Evolutionary conservation across 345 rosid genomes (phyloP), one percentile per base, ranked within the genome.

Genomic region (Streptanthus diversifolius): DNA sequence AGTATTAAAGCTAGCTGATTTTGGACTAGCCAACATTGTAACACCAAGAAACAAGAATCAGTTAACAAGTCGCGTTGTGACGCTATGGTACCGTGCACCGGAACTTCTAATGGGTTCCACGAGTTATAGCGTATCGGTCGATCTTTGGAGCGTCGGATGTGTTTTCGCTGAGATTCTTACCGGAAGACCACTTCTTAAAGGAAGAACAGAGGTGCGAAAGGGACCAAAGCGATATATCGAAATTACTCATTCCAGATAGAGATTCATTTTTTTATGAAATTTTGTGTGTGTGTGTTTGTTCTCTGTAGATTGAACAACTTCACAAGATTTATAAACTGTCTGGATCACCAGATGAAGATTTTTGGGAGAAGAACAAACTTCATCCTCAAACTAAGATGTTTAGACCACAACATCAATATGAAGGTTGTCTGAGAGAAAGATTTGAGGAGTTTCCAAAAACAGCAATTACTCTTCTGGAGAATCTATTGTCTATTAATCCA

Each of bases 11-110:
- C 62, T 90, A 35, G 96, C 82, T 45, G 96, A 90, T 80, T 90
- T 90, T 27, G 93, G 96, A 63, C 78, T 90, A 64, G 96, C 93
- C 66, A 90, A 86, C 59, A 58, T 82, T 39, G 83, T 86, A 45
- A 80, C 77, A 53, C 66, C 83, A 35, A 85, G 76, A 82, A 86
- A 84, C 82, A 79, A 55, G 76, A 74, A 86, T 30, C 87, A 84
- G 35, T 75, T 90, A 57, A 90, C 96, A 3, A 90, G 93, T 64
- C 88, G 88, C 11, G 96, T 90, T 0, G 93, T 90, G 55, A 90
- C 96, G 32, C 61, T 90, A 51, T 90, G 96, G 96, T 90, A 90
- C 66, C 93, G 96, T 24, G 90, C 96, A 66, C 96, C 96, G 0
- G 96, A 90, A 69, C 93, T 90, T 61, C 57, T 90, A 52, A 88